Evolutionary conservation across 2,329 filamentous ascomycete genomes (phyloP).

Genomic region (Ceratocystis colombiana): DNA sequence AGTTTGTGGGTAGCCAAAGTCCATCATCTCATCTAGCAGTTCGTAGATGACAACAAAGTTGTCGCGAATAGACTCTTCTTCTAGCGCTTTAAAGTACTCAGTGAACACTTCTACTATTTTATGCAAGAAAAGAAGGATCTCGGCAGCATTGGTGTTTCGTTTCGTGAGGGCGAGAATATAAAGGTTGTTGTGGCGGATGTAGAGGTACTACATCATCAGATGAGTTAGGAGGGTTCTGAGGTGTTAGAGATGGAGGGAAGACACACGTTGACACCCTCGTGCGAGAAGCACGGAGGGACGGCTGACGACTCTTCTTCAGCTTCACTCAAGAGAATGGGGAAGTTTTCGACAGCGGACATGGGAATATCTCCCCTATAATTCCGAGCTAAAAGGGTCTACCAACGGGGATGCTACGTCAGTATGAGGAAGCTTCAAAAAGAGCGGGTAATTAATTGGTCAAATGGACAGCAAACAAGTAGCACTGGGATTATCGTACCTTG

Average conservation of each 20-base stretch:
- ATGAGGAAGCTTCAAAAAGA: background rate
- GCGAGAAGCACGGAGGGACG: slow-evolving; percentile 93
- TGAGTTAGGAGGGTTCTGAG: slow-evolving; percentile 26
- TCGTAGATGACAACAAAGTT: slow-evolving; percentile 99
- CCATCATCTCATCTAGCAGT: slow-evolving; percentile 99
- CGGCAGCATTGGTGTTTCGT: slow-evolving; percentile 96
- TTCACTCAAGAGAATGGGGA: slow-evolving; percentile 88
- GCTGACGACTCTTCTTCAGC: slow-evolving; percentile 98
- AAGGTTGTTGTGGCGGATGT: slow-evolving; percentile 98
- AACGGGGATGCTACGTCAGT: slow-evolving; percentile 19
- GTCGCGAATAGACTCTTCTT: slow-evolving; percentile 97
- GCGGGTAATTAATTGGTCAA: background rate
- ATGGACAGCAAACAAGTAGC: background rate
- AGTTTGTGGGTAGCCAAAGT: slow-evolving; percentile 97
- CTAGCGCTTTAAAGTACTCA: slow-evolving; percentile 98
- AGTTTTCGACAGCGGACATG: slow-evolving; percentile 98
- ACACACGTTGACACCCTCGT: slow-evolving; percentile 93
- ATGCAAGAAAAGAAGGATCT: slow-evolving; percentile 95
- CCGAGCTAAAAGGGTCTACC: slow-evolving; percentile 86
- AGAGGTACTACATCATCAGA: slow-evolving; percentile 64
- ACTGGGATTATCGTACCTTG: slow-evolving; percentile 57
- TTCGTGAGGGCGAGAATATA: slow-evolving; percentile 97
- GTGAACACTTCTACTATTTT: slow-evolving; percentile 98
- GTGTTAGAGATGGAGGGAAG: background rate
- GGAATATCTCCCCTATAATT: slow-evolving; percentile 98